A percentile compares a stretch with the other conserved stretches of the same genome.
These are phyloP conservation scores for Fusarium xyrophilum DNA, from an alignment of 2,329 filamentous ascomycete species.

Conservation along the genomic window DNA sequence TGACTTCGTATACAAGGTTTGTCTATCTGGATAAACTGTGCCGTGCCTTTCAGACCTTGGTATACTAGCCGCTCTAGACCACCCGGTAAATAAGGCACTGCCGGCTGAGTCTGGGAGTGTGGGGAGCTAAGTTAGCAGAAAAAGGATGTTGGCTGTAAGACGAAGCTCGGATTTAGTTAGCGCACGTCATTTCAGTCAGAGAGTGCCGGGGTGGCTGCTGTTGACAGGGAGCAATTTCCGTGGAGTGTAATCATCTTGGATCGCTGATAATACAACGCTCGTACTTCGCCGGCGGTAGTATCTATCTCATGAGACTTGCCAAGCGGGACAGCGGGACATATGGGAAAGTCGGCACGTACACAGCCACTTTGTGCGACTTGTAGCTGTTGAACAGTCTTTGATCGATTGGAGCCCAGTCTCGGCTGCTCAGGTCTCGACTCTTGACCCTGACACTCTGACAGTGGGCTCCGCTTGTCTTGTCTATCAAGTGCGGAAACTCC, in stretches of 20 bases:
- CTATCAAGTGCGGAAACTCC: slow-evolving; percentile 1
- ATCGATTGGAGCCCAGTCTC: slow-evolving; percentile 40
- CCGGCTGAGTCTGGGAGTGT: background rate
- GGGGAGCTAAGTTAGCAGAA: background rate
- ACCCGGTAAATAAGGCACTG: slow-evolving; percentile 4
- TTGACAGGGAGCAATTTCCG: slow-evolving; percentile 4
- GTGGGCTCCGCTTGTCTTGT: slow-evolving; percentile 30
- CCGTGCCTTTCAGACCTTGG: background rate
- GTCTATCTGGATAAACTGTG: too few relatives aligned
- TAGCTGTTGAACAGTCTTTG: slow-evolving; percentile 19
- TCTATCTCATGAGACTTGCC: slow-evolving; percentile 29
- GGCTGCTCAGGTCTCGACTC: slow-evolving; percentile 40
- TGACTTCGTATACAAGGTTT: too few relatives aligned
- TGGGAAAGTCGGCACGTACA: slow-evolving; percentile 38
- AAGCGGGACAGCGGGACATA: slow-evolving; percentile 33
- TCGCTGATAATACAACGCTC: slow-evolving; percentile 8
- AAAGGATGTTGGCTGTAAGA: background rate
- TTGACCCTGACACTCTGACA: slow-evolving; percentile 18
- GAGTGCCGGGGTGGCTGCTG: background rate
- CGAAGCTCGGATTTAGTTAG: background rate
- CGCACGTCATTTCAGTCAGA: background rate
- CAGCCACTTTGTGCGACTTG: slow-evolving; percentile 23
- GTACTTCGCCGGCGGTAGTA: slow-evolving; percentile 20
- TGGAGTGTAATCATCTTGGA: slow-evolving; percentile 1
- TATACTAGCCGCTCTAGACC: slow-evolving; percentile 10